These are phyloP conservation scores for Citrus trifoliata DNA, from an alignment of 345 rosid species.

Conservation along the genomic window DNA sequence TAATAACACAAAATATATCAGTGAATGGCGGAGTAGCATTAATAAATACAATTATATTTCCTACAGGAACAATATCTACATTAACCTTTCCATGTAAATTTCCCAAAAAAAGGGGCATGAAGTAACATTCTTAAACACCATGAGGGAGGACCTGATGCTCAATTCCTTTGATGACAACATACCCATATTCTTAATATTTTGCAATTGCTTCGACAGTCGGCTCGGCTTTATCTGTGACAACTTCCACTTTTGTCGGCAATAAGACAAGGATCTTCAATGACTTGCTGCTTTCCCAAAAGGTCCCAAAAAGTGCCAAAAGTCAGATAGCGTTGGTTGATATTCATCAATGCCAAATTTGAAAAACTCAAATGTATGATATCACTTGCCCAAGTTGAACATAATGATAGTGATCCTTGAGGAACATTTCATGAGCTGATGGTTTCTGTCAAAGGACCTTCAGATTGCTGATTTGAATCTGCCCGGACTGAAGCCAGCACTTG, in stretches of 20 bases:
- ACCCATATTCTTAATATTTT: neutral
- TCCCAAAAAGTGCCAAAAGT: too few species aligned
- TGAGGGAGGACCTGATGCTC: neutral
- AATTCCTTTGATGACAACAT: neutral
- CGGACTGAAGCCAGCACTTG: conserved; percentile 35
- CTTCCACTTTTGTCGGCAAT: too few species aligned
- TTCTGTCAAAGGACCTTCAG: conserved; percentile 29
- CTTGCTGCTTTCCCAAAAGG: too few species aligned
- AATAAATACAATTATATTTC: too few species aligned
- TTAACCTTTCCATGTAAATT: too few species aligned
- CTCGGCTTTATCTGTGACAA: neutral
- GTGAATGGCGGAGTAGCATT: too few species aligned
- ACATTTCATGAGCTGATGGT: conserved; percentile 24
- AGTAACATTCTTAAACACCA: too few species aligned
- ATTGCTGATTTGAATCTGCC: conserved; percentile 26
- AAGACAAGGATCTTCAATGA: neutral
- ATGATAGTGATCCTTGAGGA: neutral
- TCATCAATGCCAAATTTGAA: neutral
- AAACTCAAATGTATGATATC: neutral
- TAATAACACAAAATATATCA: too few species aligned
- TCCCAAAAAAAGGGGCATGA: too few species aligned
- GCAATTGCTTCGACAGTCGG: neutral
- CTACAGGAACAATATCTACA: too few species aligned
- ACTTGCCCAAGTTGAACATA: neutral
- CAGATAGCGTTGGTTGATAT: neutral